These are phyloP conservation scores for Acorus calamus DNA, from an alignment of 106 monocot species.

Conservation along the genomic window DNA sequence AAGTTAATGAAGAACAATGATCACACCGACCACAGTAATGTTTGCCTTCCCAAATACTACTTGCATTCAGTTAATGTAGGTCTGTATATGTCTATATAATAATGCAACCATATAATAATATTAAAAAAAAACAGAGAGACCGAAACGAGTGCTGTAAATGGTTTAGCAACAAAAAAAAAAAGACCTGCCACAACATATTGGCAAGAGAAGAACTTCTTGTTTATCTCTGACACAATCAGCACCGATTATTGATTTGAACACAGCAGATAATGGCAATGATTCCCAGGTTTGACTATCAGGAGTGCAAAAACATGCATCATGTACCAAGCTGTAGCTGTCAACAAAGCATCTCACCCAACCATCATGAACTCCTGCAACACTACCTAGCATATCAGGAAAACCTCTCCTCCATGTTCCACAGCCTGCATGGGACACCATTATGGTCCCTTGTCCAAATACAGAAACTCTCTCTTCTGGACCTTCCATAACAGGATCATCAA, in stretches of 20 bases:
- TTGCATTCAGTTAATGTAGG: no score
- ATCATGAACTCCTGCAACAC: conserved; percentile 1
- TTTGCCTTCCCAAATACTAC: no score
- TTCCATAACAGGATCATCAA: neutral
- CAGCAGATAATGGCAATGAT: conserved; percentile 50
- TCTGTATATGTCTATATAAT: no score
- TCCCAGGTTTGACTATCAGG: conserved; percentile 84
- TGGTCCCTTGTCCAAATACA: conserved; percentile 23
- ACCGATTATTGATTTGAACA: conserved; percentile 32
- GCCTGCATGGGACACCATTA: conserved; percentile 67
- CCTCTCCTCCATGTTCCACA: conserved; percentile 68
- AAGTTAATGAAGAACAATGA: no score
- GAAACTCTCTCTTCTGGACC: conserved; percentile 4
- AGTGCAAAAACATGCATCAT: conserved; percentile 57
- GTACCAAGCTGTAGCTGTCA: conserved; percentile 25
- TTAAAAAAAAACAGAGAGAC: no score
- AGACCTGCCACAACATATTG: conserved; percentile 76
- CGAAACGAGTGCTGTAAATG: no score
- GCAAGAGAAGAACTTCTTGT: conserved; percentile 27
- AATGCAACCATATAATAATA: no score
- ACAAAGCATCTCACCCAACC: conserved; percentile 64
- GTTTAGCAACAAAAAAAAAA: neutral
- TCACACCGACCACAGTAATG: no score
- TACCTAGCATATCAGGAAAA: conserved; percentile 10
- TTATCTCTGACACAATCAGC: conserved; percentile 12